Conservation (phyloP, 1,139 yeast species). For the Yamadazyma blattariae region DNA sequence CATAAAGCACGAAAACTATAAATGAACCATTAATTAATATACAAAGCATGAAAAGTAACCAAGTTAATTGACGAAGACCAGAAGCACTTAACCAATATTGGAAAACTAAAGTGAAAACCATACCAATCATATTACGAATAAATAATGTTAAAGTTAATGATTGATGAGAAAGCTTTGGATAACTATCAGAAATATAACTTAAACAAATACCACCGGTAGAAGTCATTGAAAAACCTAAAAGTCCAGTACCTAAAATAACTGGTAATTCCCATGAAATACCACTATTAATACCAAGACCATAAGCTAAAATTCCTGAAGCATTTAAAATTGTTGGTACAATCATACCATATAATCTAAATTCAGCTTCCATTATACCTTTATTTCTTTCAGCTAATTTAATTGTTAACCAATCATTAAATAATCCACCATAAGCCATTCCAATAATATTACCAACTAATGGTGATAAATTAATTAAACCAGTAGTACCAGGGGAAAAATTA, state of each 20-base stretch:
- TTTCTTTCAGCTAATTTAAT: slow-evolving; percentile 33
- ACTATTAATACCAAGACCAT: slow-evolving; percentile 31
- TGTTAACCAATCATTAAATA: slow-evolving; percentile 40
- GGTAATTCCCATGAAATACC: slow-evolving; percentile 49
- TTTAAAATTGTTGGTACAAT: slow-evolving; percentile 35
- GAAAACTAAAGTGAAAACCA: slow-evolving; percentile 45
- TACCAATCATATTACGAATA: slow-evolving; percentile 46
- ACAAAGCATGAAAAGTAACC: slow-evolving; percentile 47
- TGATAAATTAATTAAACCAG: slow-evolving; percentile 44
- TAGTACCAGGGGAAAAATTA: slow-evolving; percentile 29
- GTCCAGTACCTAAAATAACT: slow-evolving; percentile 49
- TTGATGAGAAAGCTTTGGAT: slow-evolving; percentile 55
- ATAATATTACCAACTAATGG: slow-evolving; percentile 38
- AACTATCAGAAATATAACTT: slow-evolving; percentile 57
- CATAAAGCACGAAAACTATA: slow-evolving; percentile 34
- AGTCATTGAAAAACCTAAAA: slow-evolving; percentile 58
- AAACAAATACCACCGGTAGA: slow-evolving; percentile 55
- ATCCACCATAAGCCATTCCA: slow-evolving; percentile 40
- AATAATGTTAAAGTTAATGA: slow-evolving; percentile 51
- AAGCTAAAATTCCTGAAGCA: slow-evolving; percentile 38
- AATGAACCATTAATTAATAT: slow-evolving; percentile 41
- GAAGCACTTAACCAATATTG: slow-evolving; percentile 44
- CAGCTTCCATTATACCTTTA: slow-evolving; percentile 41
- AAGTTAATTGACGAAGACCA: slow-evolving; percentile 37
- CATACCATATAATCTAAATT: slow-evolving; percentile 40